Conservation (phyloP, 2,329 filamentous ascomycete genomes). For the Tricladium varicosporioides region DNA sequence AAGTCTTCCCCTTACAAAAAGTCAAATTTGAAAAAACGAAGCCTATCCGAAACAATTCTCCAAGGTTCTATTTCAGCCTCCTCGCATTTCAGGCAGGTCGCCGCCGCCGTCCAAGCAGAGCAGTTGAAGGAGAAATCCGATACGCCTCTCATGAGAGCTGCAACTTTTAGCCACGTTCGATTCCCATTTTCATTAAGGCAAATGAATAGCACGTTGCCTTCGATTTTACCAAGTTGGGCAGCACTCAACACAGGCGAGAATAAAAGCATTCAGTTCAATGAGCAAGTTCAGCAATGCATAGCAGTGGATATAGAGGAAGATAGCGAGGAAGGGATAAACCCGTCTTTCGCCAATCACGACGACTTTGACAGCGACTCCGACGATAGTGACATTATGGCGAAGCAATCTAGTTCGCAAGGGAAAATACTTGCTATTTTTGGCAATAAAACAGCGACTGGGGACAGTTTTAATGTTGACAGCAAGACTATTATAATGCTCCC, state of each 20-base stretch:
- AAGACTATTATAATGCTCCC: conserved; percentile 68
- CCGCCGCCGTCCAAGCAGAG: conserved; percentile 34
- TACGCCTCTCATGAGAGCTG: conserved; percentile 55
- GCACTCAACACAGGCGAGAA: conserved; percentile 64
- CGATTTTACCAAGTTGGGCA: conserved; percentile 69
- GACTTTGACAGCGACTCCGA: conserved; percentile 59
- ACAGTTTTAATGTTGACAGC: conserved; percentile 54
- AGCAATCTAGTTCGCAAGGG: conserved; percentile 59
- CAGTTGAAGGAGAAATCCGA: conserved; percentile 48
- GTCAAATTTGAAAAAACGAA: conserved; percentile 90
- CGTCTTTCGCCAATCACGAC: conserved; percentile 33
- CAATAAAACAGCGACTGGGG: conserved; percentile 36
- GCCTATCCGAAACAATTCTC: conserved; percentile 92
- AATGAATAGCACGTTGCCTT: conserved; percentile 57
- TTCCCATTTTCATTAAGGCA: conserved; percentile 62
- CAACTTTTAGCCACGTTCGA: conserved; percentile 67
- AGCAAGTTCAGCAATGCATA: conserved; percentile 93
- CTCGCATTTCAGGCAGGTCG: conserved; percentile 74
- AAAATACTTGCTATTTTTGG: conserved; percentile 38
- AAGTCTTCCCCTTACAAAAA: conserved; percentile 61
- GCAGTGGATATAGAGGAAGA: conserved; percentile 84
- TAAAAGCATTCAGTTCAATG: conserved; percentile 95
- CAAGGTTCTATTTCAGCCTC: conserved; percentile 85
- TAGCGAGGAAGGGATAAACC: conserved; percentile 60
- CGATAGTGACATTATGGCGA: conserved; percentile 64